Evolutionary conservation across 805 yeast species (phyloP), one percentile per base, ranked within the genome.

Genomic region (Wickerhamiella australiensis): DNA sequence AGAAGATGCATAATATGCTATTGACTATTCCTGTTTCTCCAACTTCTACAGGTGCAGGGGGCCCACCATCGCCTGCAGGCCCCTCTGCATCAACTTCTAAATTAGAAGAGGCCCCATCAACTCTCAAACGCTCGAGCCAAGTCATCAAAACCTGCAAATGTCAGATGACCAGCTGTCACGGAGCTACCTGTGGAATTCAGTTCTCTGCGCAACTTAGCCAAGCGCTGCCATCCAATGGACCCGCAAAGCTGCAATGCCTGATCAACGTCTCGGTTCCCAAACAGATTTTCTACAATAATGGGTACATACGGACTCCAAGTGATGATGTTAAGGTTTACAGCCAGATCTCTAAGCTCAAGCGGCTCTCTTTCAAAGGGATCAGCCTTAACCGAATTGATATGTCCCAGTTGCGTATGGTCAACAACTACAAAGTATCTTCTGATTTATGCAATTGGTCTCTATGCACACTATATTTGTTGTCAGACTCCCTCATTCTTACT

Each of bases 361-460:
- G 20, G 22, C 29, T 45, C 6, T 33, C 31, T 12, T 45, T 31
- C 35, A 45, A 35, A 27, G 47, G 42, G 11, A 27, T 25, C 3
- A n/a, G 22, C 12, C 47, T 45, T 13, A 22, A 17, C 17, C 6
- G 41, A 2, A 6, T 45, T 17, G 29, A 35, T 27, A 23, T 45
- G 35, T 31, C 17, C 23, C 47, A 36, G 6, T 15, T 45, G 23
- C 36, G 47, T 9, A 17, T 45, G 25, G 29, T 45, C 7, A 36
- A 35, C 41, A 35, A 45, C 33, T 45, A 18, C 22, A 20, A 26
- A 12, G 17, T 45, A 20, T 33, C 41, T 9, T 15, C 33, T 27
- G 47, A 45, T n/a, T 17, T 45, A 17, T 23, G 20, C 42, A 15
- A 37, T 12, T 45, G 47, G 47, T 15, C 42, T 9, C n/a, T 5